Evolutionary conservation across 2,329 filamentous ascomycete genomes (phyloP).

Genomic region (Monascus ruber): DNA sequence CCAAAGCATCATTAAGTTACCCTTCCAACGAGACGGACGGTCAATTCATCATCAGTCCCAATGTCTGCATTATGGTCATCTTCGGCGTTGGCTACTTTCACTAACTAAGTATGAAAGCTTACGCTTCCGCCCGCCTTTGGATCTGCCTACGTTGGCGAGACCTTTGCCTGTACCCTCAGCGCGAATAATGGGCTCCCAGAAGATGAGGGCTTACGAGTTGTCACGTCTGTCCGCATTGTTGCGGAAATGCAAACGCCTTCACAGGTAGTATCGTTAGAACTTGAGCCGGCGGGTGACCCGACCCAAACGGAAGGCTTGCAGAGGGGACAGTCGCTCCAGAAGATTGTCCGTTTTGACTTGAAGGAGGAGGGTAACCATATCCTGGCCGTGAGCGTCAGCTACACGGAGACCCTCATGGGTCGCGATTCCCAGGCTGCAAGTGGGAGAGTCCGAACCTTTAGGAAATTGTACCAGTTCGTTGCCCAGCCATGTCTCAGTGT

Average conservation of each 20-base stretch:
- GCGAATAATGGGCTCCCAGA: conserved; percentile 71
- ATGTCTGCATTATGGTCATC: conserved; percentile 23
- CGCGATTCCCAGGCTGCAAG: conserved; percentile 37
- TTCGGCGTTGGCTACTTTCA: neutral
- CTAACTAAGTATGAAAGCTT: conserved; percentile 35
- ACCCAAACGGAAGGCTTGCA: conserved; percentile 24
- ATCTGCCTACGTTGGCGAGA: conserved; percentile 89
- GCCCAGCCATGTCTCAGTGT: conserved; percentile 85
- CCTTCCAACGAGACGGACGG: conserved; percentile 39
- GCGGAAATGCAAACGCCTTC: conserved; percentile 94
- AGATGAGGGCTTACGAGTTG: conserved; percentile 32
- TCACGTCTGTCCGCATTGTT: conserved; percentile 69
- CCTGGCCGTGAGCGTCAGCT: conserved; percentile 83
- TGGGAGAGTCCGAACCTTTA: conserved; percentile 67
- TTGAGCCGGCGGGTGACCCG: conserved; percentile 38
- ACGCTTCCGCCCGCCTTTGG: conserved; percentile 86
- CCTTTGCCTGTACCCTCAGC: conserved; percentile 86
- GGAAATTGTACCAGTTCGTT: conserved; percentile 94
- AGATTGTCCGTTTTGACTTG: conserved; percentile 72
- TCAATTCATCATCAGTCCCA: conserved; percentile 46
- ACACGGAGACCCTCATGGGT: conserved; percentile 64
- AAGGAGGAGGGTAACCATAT: conserved; percentile 93
- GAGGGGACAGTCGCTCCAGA: conserved; percentile 59
- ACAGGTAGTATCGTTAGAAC: conserved; percentile 54
- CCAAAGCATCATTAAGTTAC: conserved; percentile 65